A percentile compares a stretch with the other conserved stretches of the same genome.
Conservation (phyloP, 2,329 filamentous ascomycete genomes). For the Aspergillus luchuensis region DNA sequence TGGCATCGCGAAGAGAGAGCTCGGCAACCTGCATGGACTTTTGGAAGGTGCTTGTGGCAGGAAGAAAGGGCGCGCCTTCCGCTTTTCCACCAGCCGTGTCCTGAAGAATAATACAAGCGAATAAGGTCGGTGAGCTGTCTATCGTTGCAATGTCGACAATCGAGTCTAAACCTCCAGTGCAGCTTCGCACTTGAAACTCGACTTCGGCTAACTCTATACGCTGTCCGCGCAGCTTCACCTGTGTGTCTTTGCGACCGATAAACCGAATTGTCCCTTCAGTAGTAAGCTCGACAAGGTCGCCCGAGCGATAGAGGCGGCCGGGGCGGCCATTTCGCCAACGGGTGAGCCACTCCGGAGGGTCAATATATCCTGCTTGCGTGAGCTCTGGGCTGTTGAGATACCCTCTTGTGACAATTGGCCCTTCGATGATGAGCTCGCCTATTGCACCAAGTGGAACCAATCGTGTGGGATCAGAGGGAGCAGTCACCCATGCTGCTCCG, state of each 20-base stretch:
- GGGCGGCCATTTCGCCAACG: neutral
- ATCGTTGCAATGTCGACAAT: neutral
- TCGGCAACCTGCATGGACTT: neutral
- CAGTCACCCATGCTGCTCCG: slow-evolving; percentile 19
- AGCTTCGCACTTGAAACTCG: neutral
- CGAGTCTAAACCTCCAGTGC: neutral
- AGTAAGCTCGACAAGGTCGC: neutral
- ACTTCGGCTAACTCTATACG: neutral
- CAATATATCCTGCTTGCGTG: slow-evolving; percentile 58
- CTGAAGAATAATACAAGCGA: neutral
- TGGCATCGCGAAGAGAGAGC: neutral
- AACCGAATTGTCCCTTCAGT: neutral
- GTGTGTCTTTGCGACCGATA: neutral
- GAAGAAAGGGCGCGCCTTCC: too few relatives aligned
- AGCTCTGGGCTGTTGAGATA: slow-evolving; percentile 59
- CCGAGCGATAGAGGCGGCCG: neutral
- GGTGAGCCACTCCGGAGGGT: neutral
- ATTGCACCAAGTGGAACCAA: slow-evolving; percentile 53
- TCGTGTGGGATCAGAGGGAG: slow-evolving; percentile 51
- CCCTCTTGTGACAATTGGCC: slow-evolving; percentile 57
- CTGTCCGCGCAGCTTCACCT: neutral
- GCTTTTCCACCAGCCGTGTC: too few relatives aligned
- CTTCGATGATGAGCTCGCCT: slow-evolving; percentile 28
- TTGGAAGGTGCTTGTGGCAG: neutral
- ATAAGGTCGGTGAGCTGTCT: neutral